Percentiles rank a stretch among this genome's conserved stretches.
Evolutionary conservation across 2,329 filamentous ascomycete genomes (phyloP).

Genomic region (Myriosclerotinia scirpicola): DNA sequence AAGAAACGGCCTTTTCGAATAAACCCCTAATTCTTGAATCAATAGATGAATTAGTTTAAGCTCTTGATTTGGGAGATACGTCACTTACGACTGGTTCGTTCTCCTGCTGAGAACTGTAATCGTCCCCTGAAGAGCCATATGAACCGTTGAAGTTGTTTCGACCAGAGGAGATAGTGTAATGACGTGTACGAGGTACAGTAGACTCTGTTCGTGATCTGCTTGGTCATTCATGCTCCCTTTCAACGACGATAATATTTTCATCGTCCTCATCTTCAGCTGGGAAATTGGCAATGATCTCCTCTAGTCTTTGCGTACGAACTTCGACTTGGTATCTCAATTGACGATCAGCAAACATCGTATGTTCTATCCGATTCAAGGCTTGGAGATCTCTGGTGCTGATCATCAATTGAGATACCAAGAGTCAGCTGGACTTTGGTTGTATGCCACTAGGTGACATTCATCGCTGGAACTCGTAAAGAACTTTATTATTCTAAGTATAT

Average conservation of each 20-base stretch:
- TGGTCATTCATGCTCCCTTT: not conserved
- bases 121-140: not conserved
- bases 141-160: no score
- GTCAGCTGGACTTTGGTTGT: no score
- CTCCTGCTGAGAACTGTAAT: not conserved
- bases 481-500: not conserved
- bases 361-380: not conserved
- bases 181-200: no score
- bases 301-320: not conserved
- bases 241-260: not conserved
- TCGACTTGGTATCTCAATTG: not conserved
- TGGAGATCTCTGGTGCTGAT: not conserved
- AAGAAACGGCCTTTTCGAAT: not conserved
- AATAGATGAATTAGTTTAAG: not conserved
- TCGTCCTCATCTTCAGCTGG: not conserved
- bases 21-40: not conserved
- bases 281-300: not conserved
- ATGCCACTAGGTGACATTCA: no score
- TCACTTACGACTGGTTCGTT: not conserved
- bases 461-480: not conserved
- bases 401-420: no score
- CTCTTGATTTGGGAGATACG: no score
- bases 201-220: no score
- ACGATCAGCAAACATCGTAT: not conserved
- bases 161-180: no score